Evolutionary conservation across 805 yeast species (phyloP).

Genomic region (Hagleromyces aurorensis): DNA sequence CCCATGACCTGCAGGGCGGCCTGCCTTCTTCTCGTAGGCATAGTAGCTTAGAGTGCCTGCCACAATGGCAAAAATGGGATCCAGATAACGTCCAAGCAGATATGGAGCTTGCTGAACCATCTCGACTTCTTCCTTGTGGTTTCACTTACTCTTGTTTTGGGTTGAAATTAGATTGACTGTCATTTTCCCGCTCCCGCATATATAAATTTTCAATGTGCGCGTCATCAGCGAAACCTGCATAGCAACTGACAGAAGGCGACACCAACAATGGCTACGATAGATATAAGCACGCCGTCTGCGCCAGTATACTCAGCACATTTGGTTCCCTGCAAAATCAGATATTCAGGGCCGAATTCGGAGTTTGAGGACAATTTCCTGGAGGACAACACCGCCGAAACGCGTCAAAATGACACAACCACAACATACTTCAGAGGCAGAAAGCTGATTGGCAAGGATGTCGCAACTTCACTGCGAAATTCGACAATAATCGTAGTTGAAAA

Average conservation of each 20-base stretch:
- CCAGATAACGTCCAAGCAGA: conserved; percentile 36
- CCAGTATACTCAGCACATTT: conserved; percentile 12
- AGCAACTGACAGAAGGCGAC: too few species aligned
- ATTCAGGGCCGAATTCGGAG: conserved; percentile 15
- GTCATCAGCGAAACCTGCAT: too few species aligned
- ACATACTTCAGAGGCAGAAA: conserved; percentile 33
- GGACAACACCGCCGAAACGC: conserved; percentile 4
- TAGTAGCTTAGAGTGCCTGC: conserved; percentile 60
- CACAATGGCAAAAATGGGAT: conserved; percentile 55
- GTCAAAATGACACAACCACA: conserved; percentile 6
- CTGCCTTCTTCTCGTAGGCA: conserved; percentile 51
- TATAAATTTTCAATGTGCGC: too few species aligned
- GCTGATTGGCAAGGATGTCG: conserved; percentile 23
- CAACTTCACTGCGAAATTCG: background rate
- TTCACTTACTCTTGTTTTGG: too few species aligned
- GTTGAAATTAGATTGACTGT: too few species aligned
- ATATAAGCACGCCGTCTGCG: too few species aligned
- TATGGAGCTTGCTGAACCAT: conserved; percentile 12
- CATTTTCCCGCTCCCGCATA: too few species aligned
- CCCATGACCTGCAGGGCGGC: conserved; percentile 51
- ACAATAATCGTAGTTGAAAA: conserved; percentile 3
- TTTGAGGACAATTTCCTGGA: conserved; percentile 9
- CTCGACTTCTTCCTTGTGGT: too few species aligned
- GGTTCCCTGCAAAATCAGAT: conserved; percentile 20
- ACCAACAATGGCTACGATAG: too few species aligned